Evolutionary conservation across 345 rosid species (phyloP).

Genomic region (Raphanus raphanistrum): DNA sequence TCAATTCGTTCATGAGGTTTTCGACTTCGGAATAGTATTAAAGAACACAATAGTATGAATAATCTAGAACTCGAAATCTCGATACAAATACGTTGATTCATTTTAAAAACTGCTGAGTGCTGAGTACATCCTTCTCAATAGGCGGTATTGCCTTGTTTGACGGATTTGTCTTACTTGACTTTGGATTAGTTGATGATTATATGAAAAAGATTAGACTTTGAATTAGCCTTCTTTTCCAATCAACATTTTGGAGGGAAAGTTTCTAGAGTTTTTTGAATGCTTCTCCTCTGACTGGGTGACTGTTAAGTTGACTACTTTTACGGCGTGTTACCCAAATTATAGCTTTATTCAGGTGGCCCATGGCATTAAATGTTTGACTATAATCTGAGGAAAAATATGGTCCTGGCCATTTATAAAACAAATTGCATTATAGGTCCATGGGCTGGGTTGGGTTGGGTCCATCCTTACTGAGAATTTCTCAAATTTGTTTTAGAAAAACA

Average conservation of each 20-base stretch:
- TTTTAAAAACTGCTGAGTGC: neutral
- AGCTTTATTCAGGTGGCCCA: neutral
- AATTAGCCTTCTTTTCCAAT: neutral
- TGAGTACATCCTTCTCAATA: neutral
- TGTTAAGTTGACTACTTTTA: slow-evolving; percentile 4
- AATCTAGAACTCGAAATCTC: neutral
- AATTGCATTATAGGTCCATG: slow-evolving; percentile 16
- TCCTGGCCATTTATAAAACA: neutral
- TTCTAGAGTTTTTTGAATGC: neutral
- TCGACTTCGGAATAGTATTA: neutral
- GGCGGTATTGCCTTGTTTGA: neutral
- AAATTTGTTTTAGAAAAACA: neutral
- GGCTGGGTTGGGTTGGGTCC: slow-evolving; percentile 26
- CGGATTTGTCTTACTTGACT: too few species aligned
- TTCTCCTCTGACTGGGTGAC: neutral
- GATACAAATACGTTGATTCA: neutral
- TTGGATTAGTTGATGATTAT: neutral
- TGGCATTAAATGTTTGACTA: neutral
- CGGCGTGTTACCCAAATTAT: neutral
- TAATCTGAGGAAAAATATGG: neutral
- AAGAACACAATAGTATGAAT: neutral
- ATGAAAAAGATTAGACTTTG: neutral
- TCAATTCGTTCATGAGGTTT: neutral
- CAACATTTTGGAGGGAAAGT: slow-evolving; percentile 22
- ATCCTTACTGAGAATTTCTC: neutral